Evolutionary conservation across 2,329 filamentous ascomycete genomes (phyloP).

Genomic region (Fusarium sambucinum): DNA sequence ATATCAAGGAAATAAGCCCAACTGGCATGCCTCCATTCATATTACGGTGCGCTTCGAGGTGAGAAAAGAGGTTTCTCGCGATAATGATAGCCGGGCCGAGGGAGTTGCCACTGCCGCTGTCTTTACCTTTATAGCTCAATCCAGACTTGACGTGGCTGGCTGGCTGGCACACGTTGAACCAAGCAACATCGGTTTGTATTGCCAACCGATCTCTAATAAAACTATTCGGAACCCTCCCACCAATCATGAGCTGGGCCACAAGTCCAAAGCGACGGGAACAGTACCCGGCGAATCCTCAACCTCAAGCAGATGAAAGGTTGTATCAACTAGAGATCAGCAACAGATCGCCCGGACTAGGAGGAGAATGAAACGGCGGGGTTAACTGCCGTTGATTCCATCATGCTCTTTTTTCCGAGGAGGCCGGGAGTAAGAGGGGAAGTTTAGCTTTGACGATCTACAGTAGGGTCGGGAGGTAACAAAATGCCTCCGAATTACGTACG

Average conservation of each 20-base stretch:
- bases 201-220: neutral
- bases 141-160: neutral
- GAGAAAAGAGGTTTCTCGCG: neutral
- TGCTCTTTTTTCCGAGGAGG: neutral
- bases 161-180: neutral
- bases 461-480: neutral
- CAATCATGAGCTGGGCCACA: neutral
- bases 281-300: slow-evolving; percentile 9
- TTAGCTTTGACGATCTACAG: slow-evolving; percentile 6
- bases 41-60: neutral
- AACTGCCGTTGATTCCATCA: neutral
- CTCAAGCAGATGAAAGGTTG: neutral
- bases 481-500: neutral
- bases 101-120: neutral
- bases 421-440: neutral
- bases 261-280: slow-evolving; percentile 2
- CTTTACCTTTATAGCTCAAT: neutral
- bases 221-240: slow-evolving; percentile 10
- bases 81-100: neutral
- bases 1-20: slow-evolving; percentile 15
- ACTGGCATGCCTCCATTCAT: neutral
- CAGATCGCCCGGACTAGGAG: neutral
- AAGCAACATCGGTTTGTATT: neutral
- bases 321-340: neutral
- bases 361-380: neutral